These are phyloP conservation scores for Berkeleyomyces rouxiae DNA, from an alignment of 2,329 filamentous ascomycete genomes.

Conservation along the genomic window DNA sequence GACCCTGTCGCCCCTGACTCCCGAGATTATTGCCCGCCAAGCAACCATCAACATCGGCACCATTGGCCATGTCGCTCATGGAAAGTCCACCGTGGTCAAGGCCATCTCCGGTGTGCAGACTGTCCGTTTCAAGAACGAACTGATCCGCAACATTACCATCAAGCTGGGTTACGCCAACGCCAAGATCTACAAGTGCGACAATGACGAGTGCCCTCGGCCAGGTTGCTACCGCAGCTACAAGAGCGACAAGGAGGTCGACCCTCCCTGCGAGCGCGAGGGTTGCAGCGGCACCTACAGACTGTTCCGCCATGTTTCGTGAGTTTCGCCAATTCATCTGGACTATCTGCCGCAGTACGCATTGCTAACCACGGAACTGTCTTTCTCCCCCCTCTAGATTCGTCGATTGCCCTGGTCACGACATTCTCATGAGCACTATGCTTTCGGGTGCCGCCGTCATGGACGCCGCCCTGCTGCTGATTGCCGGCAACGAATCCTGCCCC, in stretches of 20 bases:
- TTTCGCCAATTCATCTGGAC: constrained; percentile 16
- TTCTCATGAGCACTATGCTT: constrained; percentile 99
- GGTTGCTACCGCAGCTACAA: constrained; percentile 95
- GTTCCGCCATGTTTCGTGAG: constrained; percentile 81
- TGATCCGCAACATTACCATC: constrained; percentile 98
- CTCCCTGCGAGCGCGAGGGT: constrained; percentile 84
- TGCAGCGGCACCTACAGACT: constrained; percentile 78
- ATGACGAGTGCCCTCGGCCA: constrained; percentile 73
- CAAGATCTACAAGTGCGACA: constrained; percentile 99
- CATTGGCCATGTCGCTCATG: constrained; percentile 96
- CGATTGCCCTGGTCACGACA: constrained; percentile 98
- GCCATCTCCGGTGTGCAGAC: constrained; percentile 98
- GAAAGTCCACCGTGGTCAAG: constrained; percentile 97
- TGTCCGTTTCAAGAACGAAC: constrained; percentile 98
- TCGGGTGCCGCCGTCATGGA: constrained; percentile 99
- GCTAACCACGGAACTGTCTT: constrained; percentile 16
- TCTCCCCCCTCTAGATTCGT: constrained; percentile 50
- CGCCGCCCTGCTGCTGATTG: constrained; percentile 86
- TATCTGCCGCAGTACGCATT: no score
- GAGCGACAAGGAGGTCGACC: constrained; percentile 97
- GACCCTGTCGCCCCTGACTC: constrained; percentile 67
- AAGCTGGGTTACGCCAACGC: constrained; percentile 99
- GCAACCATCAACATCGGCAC: constrained; percentile 98
- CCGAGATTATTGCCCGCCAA: constrained; percentile 94
- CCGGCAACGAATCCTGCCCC: constrained; percentile 94